Percentiles rank a stretch among this genome's conserved stretches.
Conservation (phyloP, 441 rosid genomes). For the Pelargonium citronellum region DNA sequence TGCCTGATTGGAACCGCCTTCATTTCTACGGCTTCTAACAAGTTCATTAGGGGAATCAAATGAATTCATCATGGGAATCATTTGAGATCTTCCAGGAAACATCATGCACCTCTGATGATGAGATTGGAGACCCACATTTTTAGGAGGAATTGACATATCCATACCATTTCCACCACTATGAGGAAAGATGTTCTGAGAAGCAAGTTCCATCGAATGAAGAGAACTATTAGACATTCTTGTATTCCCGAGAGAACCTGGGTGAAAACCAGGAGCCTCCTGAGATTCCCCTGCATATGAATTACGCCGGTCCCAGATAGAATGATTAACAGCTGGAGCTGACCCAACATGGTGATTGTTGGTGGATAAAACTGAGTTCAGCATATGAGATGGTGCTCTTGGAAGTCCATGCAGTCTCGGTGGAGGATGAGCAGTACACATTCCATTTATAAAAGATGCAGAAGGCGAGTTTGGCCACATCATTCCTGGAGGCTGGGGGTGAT, state of each 20-base stretch:
- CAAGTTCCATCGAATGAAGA: slow-evolving; percentile 36
- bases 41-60: slow-evolving; percentile 46
- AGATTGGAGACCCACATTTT: slow-evolving; percentile 38
- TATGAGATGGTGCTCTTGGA: slow-evolving; percentile 40
- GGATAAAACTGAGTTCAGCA: slow-evolving; percentile 33
- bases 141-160: slow-evolving; percentile 33
- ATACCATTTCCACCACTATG: slow-evolving; percentile 33
- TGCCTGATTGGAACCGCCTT: slow-evolving; percentile 40
- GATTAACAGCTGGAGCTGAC: slow-evolving; percentile 47
- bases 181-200: slow-evolving; percentile 37
- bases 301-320: slow-evolving; percentile 50
- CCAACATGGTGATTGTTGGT: slow-evolving; percentile 41
- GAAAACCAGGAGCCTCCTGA: slow-evolving; percentile 34
- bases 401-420: slow-evolving; percentile 34
- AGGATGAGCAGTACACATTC: slow-evolving; percentile 35
- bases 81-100: neutral
- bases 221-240: slow-evolving; percentile 37
- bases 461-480: slow-evolving; percentile 52
- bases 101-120: slow-evolving; percentile 30
- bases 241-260: slow-evolving; percentile 49
- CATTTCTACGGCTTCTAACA: slow-evolving; percentile 54
- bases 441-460: slow-evolving; percentile 37
- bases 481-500: slow-evolving; percentile 35
- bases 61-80: slow-evolving; percentile 24
- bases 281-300: slow-evolving; percentile 43